A percentile compares a stretch with the other conserved stretches of the same genome.
phyloP scores from a whole-genome alignment of 176 grass and related monocot genomes.

The Phragmites australis region DNA sequence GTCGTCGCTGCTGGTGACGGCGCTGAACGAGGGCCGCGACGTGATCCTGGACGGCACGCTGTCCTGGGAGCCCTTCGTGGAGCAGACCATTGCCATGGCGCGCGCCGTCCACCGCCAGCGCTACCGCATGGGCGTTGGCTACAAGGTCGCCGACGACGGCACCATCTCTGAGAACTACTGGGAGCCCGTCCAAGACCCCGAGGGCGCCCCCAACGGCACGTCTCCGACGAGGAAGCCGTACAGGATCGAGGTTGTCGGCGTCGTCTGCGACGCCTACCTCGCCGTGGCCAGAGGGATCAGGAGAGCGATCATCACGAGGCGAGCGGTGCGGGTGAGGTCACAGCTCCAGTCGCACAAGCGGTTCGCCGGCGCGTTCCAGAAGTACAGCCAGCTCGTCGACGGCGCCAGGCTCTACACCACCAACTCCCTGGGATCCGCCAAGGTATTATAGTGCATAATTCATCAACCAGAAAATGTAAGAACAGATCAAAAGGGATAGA shows the following conservation, averaged over 20 bases:
- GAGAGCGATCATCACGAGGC: constrained; percentile 77
- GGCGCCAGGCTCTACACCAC: constrained; percentile 85
- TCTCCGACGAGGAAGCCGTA: constrained; percentile 59
- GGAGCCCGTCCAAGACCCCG: constrained; percentile 56
- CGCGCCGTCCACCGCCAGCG: constrained; percentile 72
- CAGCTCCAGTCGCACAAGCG: constrained; percentile 92
- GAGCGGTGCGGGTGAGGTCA: constrained; percentile 82
- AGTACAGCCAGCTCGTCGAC: constrained; percentile 83
- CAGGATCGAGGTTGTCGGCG: constrained; percentile 81
- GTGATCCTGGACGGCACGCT: constrained; percentile 98
- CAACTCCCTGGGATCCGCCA: constrained; percentile 41
- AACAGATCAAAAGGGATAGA: too few species aligned
- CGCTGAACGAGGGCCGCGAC: constrained; percentile 90
- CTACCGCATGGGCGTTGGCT: constrained; percentile 89
- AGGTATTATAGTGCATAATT: too few species aligned
- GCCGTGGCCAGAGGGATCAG: constrained; percentile 86
- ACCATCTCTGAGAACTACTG: constrained; percentile 78
- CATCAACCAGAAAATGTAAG: too few species aligned
- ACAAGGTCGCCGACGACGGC: constrained; percentile 74
- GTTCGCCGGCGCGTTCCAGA: constrained; percentile 69
- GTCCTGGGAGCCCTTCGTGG: constrained; percentile 92
- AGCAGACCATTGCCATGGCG: constrained; percentile 85
- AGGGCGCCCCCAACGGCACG: not conserved
- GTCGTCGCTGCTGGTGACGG: constrained; percentile 94
- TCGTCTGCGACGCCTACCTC: constrained; percentile 89